Conservation (phyloP, 2,329 filamentous ascomycete species). For the Aureobasidium leucospermi region DNA sequence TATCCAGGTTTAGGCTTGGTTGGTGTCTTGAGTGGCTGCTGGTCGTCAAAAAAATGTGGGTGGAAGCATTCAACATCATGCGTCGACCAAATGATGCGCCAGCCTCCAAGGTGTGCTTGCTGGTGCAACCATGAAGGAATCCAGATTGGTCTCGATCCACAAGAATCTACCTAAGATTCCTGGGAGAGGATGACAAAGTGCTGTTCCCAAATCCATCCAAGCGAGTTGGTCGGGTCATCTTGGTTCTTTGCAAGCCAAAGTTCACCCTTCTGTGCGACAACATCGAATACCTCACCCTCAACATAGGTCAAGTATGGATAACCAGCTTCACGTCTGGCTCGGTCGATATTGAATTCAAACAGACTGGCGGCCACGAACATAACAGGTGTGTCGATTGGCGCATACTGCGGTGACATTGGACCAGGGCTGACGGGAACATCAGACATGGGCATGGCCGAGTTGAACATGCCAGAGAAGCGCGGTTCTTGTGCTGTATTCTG, state of each 20-base stretch:
- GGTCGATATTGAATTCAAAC: constrained; percentile 95
- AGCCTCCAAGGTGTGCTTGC: background rate
- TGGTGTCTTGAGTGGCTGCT: background rate
- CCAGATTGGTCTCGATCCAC: background rate
- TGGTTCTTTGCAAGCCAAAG: constrained; percentile 97
- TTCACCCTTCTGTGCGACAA: constrained; percentile 94
- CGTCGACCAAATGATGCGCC: background rate
- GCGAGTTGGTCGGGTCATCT: constrained; percentile 68
- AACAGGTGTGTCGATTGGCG: constrained; percentile 36
- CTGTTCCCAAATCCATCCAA: constrained; percentile 99
- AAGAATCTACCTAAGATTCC: constrained; percentile 11
- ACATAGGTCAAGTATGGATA: constrained; percentile 96
- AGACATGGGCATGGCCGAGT: constrained; percentile 75
- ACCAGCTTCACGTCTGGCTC: constrained; percentile 82
- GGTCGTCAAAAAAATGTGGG: background rate
- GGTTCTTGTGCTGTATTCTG: constrained; percentile 22
- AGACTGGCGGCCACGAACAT: constrained; percentile 88
- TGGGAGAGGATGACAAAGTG: constrained; percentile 56
- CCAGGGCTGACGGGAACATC: constrained; percentile 38
- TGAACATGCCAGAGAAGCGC: constrained; percentile 52
- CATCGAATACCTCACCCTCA: constrained; percentile 66
- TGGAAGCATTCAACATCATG: background rate
- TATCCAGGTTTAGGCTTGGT: constrained; percentile 5
- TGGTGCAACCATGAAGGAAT: background rate
- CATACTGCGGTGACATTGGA: constrained; percentile 18